Conservation (phyloP, 2,329 filamentous ascomycete genomes). For the Nannizzia gypsea region DNA sequence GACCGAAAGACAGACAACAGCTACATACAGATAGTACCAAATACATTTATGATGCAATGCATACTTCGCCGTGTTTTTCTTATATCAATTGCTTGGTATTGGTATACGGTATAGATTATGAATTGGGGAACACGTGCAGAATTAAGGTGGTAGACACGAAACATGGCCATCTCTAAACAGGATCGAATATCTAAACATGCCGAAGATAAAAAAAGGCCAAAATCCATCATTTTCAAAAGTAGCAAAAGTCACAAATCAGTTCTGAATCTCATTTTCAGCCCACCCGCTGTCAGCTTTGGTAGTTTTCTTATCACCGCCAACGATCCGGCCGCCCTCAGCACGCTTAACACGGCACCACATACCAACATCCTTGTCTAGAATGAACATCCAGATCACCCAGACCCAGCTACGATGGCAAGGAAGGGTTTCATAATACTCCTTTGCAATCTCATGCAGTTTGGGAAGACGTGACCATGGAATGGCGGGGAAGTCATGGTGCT, state of each 20-base stretch:
- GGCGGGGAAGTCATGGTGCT: constrained; percentile 97
- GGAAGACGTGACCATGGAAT: constrained; percentile 86
- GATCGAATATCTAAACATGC: neutral
- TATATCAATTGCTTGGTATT: neutral
- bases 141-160: neutral
- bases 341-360: constrained; percentile 90
- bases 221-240: neutral
- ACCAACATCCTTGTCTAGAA: constrained; percentile 78
- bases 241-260: constrained; percentile 28
- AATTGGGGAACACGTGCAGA: neutral
- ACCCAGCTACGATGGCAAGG: constrained; percentile 84
- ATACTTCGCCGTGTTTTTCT: neutral
- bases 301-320: constrained; percentile 33
- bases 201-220: neutral
- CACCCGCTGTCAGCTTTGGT: constrained; percentile 44
- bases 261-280: constrained; percentile 59
- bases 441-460: constrained; percentile 63
- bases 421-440: constrained; percentile 82
- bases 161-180: neutral
- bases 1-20: neutral
- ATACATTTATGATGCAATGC: neutral
- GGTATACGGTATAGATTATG: neutral
- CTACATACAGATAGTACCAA: constrained; percentile 1
- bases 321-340: constrained; percentile 58
- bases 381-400: constrained; percentile 89